phyloP scores from a whole-genome alignment of 495 filamentous ascomycete species.

The Hyaloscypha bicolor region DNA sequence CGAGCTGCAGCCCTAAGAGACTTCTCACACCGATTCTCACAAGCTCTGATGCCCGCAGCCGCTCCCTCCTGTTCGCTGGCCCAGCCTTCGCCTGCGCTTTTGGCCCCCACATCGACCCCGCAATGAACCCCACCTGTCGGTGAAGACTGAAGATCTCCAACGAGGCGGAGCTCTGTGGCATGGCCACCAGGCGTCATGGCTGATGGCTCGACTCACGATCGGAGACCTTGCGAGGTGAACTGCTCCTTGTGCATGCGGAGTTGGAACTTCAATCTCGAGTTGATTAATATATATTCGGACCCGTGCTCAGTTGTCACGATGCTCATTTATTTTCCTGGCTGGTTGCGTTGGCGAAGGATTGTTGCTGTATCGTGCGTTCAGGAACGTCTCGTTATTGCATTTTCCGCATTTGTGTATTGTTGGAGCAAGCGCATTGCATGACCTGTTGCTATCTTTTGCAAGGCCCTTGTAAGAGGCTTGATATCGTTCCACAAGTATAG shows the following conservation, averaged over 20 bases:
- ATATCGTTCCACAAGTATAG: neutral
- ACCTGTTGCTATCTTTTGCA: neutral
- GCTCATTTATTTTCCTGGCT: neutral
- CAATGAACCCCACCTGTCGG: neutral
- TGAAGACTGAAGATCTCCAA: neutral
- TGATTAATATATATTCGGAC: neutral
- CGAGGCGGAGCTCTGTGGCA: slow-evolving; percentile 9
- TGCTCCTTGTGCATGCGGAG: neutral
- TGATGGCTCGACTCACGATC: neutral
- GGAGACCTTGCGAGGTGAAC: neutral
- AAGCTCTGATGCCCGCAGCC: too few species aligned
- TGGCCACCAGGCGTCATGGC: neutral
- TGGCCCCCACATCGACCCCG: neutral
- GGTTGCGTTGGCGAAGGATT: neutral
- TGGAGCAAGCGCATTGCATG: neutral
- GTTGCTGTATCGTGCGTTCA: neutral
- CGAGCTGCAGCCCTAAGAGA: slow-evolving; percentile 9
- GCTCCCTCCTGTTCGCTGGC: slow-evolving; percentile 1
- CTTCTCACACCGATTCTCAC: slow-evolving; percentile 1
- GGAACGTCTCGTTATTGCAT: neutral
- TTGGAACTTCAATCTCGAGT: neutral
- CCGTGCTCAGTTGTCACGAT: neutral
- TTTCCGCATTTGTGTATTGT: neutral
- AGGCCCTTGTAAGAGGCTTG: neutral
- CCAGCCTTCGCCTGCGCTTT: neutral